These are phyloP conservation scores for Pleoardoris graminearum DNA, from an alignment of 2,329 filamentous ascomycete species.

Conservation along the genomic window DNA sequence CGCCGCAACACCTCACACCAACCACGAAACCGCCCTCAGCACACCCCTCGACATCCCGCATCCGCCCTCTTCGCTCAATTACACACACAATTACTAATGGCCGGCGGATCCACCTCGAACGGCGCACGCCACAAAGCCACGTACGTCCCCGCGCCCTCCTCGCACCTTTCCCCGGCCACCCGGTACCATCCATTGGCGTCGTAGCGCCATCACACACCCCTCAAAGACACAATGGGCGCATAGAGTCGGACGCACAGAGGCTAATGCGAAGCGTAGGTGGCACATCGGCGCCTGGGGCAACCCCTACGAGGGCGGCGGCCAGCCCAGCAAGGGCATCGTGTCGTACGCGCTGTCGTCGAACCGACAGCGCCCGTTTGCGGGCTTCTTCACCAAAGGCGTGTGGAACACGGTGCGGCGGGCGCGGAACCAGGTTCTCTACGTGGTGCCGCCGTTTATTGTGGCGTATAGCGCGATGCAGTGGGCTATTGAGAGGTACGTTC, in stretches of 20 bases:
- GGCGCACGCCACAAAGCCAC: conserved; percentile 32
- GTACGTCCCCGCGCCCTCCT: conserved; percentile 24
- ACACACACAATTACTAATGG: conserved; percentile 31
- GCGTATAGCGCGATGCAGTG: conserved; percentile 87
- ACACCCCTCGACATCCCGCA: neutral
- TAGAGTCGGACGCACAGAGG: neutral
- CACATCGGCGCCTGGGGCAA: conserved; percentile 46
- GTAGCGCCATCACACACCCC: conserved; percentile 10
- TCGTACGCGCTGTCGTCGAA: conserved; percentile 82
- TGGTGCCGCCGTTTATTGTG: conserved; percentile 74
- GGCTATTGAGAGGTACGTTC: conserved; percentile 82
- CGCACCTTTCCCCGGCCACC: conserved; percentile 10
- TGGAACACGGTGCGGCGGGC: conserved; percentile 95
- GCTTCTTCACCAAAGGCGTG: conserved; percentile 75
- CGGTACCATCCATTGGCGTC: conserved; percentile 12
- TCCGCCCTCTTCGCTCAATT: conserved; percentile 1
- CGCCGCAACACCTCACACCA: neutral
- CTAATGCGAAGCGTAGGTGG: conserved; percentile 27
- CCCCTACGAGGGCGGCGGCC: conserved; percentile 45
- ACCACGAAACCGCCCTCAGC: conserved; percentile 7
- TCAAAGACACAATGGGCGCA: neutral
- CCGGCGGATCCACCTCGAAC: conserved; percentile 33
- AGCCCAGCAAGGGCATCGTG: conserved; percentile 62
- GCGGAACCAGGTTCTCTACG: conserved; percentile 85
- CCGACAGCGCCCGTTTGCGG: conserved; percentile 85